Percentiles rank a stretch among this genome's conserved stretches.
These are phyloP conservation scores for Fusarium fujikuroi DNA, from an alignment of 2,329 filamentous ascomycete species.

Conservation along the genomic window DNA sequence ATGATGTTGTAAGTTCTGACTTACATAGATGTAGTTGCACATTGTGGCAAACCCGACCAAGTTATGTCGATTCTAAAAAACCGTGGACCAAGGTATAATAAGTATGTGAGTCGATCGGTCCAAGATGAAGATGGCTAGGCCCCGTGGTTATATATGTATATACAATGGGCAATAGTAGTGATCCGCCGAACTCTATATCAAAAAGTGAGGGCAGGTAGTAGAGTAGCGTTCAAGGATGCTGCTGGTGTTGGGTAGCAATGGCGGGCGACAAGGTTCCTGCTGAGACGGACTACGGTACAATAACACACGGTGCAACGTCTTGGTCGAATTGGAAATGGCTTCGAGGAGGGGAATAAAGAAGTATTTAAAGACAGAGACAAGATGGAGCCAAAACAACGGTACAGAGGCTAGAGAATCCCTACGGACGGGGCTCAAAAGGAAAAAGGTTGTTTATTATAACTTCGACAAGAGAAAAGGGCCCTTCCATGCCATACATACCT, in stretches of 20 bases:
- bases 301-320: conserved; percentile 19
- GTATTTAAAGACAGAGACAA: conserved; percentile 42
- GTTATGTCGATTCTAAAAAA: conserved; percentile 8
- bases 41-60: conserved; percentile 47
- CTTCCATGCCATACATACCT: conserved; percentile 6
- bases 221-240: conserved; percentile 5
- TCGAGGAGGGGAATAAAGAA: conserved; percentile 32
- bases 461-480: conserved; percentile 25
- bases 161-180: background rate
- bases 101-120: background rate
- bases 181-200: conserved; percentile 4
- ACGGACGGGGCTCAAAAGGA: conserved; percentile 37
- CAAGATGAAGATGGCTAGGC: background rate
- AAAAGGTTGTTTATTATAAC: conserved; percentile 43
- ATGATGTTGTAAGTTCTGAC: conserved; percentile 20
- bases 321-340: conserved; percentile 4
- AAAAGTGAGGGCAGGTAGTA: conserved; percentile 8
- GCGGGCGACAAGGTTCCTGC: conserved; percentile 9
- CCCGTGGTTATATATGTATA: background rate
- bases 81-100: background rate
- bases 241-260: conserved; percentile 15
- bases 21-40: conserved; percentile 64
- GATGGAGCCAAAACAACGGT: conserved; percentile 40
- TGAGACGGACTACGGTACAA: conserved; percentile 8
- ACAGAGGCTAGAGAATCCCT: conserved; percentile 33